Percentiles rank a stretch among this genome's conserved stretches.
Evolutionary conservation across 2,329 filamentous ascomycete species (phyloP).

Genomic region (Pseudogymnoascus sp.): DNA sequence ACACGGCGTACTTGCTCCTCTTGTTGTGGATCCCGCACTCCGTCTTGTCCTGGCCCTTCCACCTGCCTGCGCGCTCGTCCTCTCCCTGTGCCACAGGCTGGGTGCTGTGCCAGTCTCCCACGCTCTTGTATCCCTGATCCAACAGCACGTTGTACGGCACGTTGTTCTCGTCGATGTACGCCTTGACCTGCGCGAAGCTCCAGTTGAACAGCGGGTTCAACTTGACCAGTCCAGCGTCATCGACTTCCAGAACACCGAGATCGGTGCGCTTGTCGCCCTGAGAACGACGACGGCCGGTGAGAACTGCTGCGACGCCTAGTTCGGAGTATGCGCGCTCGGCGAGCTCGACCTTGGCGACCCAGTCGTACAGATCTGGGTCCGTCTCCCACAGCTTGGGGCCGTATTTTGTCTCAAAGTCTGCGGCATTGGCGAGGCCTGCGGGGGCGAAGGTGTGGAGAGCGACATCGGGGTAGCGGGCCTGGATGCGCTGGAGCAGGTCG

Average conservation of each 20-base stretch:
- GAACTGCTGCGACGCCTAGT: constrained; percentile 77
- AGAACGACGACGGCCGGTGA: constrained; percentile 84
- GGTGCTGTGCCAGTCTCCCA: constrained; percentile 98
- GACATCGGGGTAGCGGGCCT: constrained; percentile 66
- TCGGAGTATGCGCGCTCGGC: constrained; percentile 84
- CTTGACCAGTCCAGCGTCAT: constrained; percentile 84
- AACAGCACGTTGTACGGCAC: constrained; percentile 92
- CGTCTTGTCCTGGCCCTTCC: constrained; percentile 93
- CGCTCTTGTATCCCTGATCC: constrained; percentile 91
- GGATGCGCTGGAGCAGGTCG: constrained; percentile 64
- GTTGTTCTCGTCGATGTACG: constrained; percentile 75
- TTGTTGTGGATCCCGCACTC: constrained; percentile 99
- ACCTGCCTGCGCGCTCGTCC: constrained; percentile 90
- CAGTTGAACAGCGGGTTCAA: constrained; percentile 96
- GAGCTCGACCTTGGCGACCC: constrained; percentile 94
- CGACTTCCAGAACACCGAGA: constrained; percentile 85
- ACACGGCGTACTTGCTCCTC: constrained; percentile 85
- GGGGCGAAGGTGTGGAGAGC: constrained; percentile 88
- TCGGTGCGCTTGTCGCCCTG: constrained; percentile 89
- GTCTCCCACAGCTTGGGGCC: constrained; percentile 78
- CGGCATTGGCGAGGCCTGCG: constrained; percentile 59
- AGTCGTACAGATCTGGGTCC: constrained; percentile 88
- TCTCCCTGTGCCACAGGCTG: constrained; percentile 82
- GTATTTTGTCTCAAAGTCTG: constrained; percentile 74
- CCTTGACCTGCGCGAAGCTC: constrained; percentile 81